Base-by-base conservation (phyloP, 257 asterid genomes). In the Ehretia macrophylla region DNA sequence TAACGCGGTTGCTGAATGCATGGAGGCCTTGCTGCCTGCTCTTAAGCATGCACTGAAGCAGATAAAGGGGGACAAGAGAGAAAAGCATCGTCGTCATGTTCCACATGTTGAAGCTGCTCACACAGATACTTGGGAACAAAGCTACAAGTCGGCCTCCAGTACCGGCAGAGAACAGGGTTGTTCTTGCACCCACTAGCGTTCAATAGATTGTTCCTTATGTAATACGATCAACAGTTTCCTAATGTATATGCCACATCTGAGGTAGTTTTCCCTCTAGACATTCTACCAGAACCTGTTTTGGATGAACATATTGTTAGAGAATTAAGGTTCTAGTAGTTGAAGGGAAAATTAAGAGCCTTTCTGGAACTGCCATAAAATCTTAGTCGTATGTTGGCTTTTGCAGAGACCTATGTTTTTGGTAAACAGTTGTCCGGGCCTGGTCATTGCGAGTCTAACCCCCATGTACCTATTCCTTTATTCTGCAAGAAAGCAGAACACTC, bases 31-130 rank as follows among this genome's bases (percentile, higher is more conserved):
- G 73, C 58, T 86, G 40, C 99, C 99, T 10, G 85, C 85, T n/a
- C 97, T 93, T 39, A 89, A 86, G 83, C 99, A 93, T 51, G 99
- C 97, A 17, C 51, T 93, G 68, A 88, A 78, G 81, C 96, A 93
- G 73, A 66, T 89, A 63, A 65, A 56, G 47, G 85, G 82, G 9
- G 85, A 79, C 55, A 79, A 79, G 68, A 75, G 77, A 73, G 85
- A 79, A 60, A 79, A 79, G 60, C 68, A 79, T 61, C 82, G 79
- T 20, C 73, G 67, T 11, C 82, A 79, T 58, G 63, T 75, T 47
- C 79, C 79, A 37, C 85, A 79, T 22, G 77, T 71, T 20, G 46
- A 67, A 45, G 79, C 85, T 50, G 56, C 79, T 69, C 75, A 77
- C 0, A 46, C 63, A 11, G 79, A 75, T 57, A 63, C 71, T 5